Percentiles rank a stretch among this genome's conserved stretches.
phyloP scores from a whole-genome alignment of 1,139 yeast species.

The Blastobotrys proliferans region DNA sequence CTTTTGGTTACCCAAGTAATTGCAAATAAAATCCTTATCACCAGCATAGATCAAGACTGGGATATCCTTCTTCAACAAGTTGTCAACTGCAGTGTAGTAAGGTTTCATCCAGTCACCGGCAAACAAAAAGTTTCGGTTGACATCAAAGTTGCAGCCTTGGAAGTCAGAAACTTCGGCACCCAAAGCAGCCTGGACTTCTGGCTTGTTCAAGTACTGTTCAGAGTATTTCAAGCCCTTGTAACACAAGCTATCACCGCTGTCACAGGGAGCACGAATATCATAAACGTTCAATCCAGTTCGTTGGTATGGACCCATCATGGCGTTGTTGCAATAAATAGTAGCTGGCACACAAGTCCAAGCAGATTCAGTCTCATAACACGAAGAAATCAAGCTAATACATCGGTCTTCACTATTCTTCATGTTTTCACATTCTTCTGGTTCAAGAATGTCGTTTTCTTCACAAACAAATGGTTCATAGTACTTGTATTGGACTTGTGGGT shows the following conservation, averaged over 20 bases:
- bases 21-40: constrained; percentile 84
- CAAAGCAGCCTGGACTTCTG: constrained; percentile 59
- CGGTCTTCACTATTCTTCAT: constrained; percentile 53
- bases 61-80: constrained; percentile 53
- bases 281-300: constrained; percentile 64
- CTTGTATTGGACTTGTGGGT: constrained; percentile 63
- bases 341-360: constrained; percentile 52
- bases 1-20: constrained; percentile 83
- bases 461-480: constrained; percentile 82
- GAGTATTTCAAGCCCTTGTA: constrained; percentile 54
- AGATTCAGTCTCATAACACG: constrained; percentile 59
- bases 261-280: constrained; percentile 63
- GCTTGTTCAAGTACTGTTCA: constrained; percentile 56
- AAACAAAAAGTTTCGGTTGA: constrained; percentile 50
- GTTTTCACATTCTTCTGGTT: constrained; percentile 55
- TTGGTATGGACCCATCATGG: constrained; percentile 49
- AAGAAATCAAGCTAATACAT: constrained; percentile 48
- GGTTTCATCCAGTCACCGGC: constrained; percentile 65
- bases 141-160: constrained; percentile 54
- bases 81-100: constrained; percentile 57
- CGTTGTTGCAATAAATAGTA: constrained; percentile 69
- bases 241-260: constrained; percentile 49
- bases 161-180: constrained; percentile 51
- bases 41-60: constrained; percentile 87
- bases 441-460: constrained; percentile 71